Evolutionary conservation across 78 protist species (phyloP), one percentile per base, ranked within the genome.

Genomic region (Dictyostelium citrinum): DNA sequence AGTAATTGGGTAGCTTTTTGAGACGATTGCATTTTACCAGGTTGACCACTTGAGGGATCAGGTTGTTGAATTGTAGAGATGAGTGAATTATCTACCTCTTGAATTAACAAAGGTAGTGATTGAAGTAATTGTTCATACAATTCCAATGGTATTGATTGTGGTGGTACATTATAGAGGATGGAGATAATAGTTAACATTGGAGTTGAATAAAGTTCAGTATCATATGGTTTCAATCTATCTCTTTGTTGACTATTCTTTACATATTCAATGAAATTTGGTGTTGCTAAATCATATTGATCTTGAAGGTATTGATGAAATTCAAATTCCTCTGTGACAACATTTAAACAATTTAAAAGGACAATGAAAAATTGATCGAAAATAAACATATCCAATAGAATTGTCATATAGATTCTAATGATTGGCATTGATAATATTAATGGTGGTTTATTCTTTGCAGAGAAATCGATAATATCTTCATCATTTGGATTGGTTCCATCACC

Each of bases 391-490:
- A 74, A 31, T 4, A 88, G 31, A 8, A 88, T 61, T 4, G 84
- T 61, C 43, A 88, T 45, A 78, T 88, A 88, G 6, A 88, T 67
- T 49, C 85, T 58, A 43, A 67, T 88, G 80, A 88, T 67, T 45
- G 93, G 71, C 55, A 79, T 79, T 3, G 93, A 88, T 27, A 78
- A 27, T 4, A 88, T 46, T 24, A 49, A 17, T 22, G 8, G 4
- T 68, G 85, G 93, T 67, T 67, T 88, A 67, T 79, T 76, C 58
- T 88, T 88, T 29, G 85, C 80, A 3, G 93, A 76, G 49, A 43
- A 88, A n/a, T 88, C 93, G 22, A 88, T 88, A 24, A 88, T 88
- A 46, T 88, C 93, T n/a, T 88, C 85, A n/a, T 67, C 24, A 37
- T 78, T 68, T 85, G 92, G 84, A 67, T 78, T 78, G 9, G 71